Percentiles rank a stretch among this genome's conserved stretches.
phyloP scores from a whole-genome alignment of 768 basidiomycete genomes.

The Candolleomyces eurysporus region DNA sequence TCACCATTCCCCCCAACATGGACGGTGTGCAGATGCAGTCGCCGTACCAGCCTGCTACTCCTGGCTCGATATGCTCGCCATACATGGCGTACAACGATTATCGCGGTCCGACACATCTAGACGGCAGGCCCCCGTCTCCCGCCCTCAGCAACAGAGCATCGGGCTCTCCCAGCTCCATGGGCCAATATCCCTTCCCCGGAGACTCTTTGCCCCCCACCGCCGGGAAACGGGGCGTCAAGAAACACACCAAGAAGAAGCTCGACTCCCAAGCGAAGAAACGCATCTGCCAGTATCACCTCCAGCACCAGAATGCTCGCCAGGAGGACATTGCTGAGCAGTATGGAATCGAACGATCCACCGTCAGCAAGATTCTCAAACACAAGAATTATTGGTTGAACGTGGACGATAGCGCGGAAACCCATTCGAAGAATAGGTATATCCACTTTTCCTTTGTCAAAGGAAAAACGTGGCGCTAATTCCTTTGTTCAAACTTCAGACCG shows the following conservation, averaged over 20 bases:
- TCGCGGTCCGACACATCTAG: constrained; percentile 22
- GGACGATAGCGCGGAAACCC: constrained; percentile 51
- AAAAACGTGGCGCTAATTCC: constrained; percentile 7
- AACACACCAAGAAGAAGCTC: constrained; percentile 72
- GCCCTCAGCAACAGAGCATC: constrained; percentile 58
- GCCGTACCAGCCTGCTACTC: constrained; percentile 44
- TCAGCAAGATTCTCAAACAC: constrained; percentile 87
- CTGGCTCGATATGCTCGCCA: constrained; percentile 43
- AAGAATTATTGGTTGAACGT: constrained; percentile 81
- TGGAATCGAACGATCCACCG: constrained; percentile 87
- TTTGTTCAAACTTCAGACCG: constrained; percentile 41
- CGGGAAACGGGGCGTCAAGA: constrained; percentile 24
- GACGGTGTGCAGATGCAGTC: constrained; percentile 26
- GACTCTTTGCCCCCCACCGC: constrained; percentile 18
- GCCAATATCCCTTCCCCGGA: constrained; percentile 15
- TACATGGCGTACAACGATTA: constrained; percentile 41
- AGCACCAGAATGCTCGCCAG: constrained; percentile 70
- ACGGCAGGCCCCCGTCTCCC: constrained; percentile 60
- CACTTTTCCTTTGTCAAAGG: constrained; percentile 6
- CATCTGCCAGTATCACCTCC: constrained; percentile 66
- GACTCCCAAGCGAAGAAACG: constrained; percentile 71
- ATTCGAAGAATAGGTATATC: constrained; percentile 68
- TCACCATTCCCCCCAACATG: constrained; percentile 11
- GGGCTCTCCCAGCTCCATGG: constrained; percentile 35
- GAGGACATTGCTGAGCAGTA: constrained; percentile 80